phyloP scores from a whole-genome alignment of 2,329 filamentous ascomycete species.

The Hawksworthiomyces lignivorus region DNA sequence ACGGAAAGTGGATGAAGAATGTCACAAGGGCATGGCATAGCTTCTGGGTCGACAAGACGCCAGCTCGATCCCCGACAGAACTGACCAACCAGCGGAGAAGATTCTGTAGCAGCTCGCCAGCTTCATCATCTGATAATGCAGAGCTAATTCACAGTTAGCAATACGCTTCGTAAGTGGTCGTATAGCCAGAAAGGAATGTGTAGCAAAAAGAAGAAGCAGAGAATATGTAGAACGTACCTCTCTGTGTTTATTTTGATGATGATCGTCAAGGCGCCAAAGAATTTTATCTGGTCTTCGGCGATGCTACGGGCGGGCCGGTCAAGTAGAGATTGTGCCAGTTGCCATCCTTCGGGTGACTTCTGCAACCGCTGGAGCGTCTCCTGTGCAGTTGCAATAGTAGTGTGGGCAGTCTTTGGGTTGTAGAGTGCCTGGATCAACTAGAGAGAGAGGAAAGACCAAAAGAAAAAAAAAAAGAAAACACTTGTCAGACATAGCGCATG shows the following conservation, averaged over 20 bases:
- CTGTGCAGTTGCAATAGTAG: constrained; percentile 49
- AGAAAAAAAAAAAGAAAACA: too few species aligned
- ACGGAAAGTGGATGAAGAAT: constrained; percentile 65
- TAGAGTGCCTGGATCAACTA: constrained; percentile 46
- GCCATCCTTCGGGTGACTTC: constrained; percentile 74
- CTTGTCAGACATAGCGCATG: too few species aligned
- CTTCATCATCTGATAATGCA: constrained; percentile 48
- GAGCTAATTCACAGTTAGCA: constrained; percentile 23
- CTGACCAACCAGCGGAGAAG: constrained; percentile 56
- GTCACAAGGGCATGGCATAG: constrained; percentile 69
- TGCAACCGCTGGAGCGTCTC: constrained; percentile 73
- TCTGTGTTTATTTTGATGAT: constrained; percentile 94
- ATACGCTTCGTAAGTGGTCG: too few species aligned
- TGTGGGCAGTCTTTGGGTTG: constrained; percentile 37
- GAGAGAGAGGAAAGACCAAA: neutral
- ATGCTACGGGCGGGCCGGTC: constrained; percentile 30
- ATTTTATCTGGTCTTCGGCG: constrained; percentile 68
- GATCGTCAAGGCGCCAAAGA: constrained; percentile 88
- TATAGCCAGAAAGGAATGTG: too few species aligned
- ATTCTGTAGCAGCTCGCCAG: constrained; percentile 50
- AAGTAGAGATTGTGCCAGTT: constrained; percentile 70
- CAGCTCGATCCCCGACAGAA: constrained; percentile 43
- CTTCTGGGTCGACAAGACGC: constrained; percentile 61
- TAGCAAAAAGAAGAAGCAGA: too few species aligned
- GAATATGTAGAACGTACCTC: constrained; percentile 59